Percentiles rank a stretch among this genome's conserved stretches.
phyloP scores from a whole-genome alignment of 1,139 yeast genomes.

The Magnusiomyces suaveolens region DNA sequence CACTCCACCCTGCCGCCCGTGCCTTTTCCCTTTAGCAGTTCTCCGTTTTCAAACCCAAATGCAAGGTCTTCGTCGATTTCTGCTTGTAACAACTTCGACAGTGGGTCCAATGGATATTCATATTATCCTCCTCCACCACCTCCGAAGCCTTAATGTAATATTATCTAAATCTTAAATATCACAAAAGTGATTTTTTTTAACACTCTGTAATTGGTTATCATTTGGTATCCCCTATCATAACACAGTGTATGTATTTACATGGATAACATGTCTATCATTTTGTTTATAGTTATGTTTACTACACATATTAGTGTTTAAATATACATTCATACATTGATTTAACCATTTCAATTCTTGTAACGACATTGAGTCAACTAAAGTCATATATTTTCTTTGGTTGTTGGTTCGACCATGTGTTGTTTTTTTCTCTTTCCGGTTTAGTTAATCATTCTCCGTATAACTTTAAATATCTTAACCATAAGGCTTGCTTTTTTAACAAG shows the following conservation, averaged over 20 bases:
- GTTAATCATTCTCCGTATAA: neutral
- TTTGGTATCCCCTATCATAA: too few relatives aligned
- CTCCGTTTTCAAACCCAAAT: too few relatives aligned
- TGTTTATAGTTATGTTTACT: too few relatives aligned
- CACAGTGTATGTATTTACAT: too few relatives aligned
- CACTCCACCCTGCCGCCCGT: neutral
- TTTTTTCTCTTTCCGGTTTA: neutral
- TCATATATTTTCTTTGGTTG: neutral
- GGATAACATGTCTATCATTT: too few relatives aligned
- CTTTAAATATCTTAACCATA: neutral
- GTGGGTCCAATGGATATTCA: conserved; percentile 1
- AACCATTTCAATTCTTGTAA: too few relatives aligned
- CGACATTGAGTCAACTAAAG: too few relatives aligned
- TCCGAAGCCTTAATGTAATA: neutral
- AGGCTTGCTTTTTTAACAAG: neutral
- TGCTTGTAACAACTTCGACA: neutral
- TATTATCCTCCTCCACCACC: conserved; percentile 3
- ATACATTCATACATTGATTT: too few relatives aligned
- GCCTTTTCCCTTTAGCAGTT: neutral
- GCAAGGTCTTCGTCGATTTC: neutral
- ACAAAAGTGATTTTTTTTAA: too few relatives aligned
- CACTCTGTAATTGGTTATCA: too few relatives aligned
- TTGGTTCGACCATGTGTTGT: neutral
- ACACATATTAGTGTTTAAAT: too few relatives aligned
- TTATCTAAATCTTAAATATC: too few relatives aligned